Evolutionary conservation across 192 early-diverging fungal species (phyloP).

Genomic region (Coemansia sp.): DNA sequence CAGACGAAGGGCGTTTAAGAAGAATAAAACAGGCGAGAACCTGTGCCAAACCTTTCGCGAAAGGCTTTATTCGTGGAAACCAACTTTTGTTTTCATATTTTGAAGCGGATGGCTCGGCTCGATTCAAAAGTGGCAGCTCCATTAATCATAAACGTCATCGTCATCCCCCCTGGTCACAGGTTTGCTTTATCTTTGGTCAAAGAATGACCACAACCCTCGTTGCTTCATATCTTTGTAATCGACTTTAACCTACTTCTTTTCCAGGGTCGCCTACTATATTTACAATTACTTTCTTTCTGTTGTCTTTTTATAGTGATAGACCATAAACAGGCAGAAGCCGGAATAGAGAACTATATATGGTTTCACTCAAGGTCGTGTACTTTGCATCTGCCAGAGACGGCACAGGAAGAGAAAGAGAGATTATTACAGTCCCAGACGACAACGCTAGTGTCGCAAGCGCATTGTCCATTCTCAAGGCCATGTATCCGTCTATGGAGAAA

Average conservation of each 20-base stretch:
- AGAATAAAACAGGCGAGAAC: neutral
- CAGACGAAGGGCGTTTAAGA: neutral
- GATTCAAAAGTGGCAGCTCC: neutral
- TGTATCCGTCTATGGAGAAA: slow-evolving; percentile 9
- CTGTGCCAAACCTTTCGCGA: neutral
- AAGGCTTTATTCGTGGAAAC: neutral
- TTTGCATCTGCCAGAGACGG: slow-evolving; percentile 51
- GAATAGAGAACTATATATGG: neutral
- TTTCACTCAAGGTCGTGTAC: slow-evolving; percentile 28
- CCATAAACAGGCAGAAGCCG: no score
- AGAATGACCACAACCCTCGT: no score
- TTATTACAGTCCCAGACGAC: slow-evolving; percentile 7
- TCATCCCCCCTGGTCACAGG: neutral
- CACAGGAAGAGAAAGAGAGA: slow-evolving; percentile 10
- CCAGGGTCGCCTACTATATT: no score
- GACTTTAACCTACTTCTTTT: no score
- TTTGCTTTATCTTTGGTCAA: neutral
- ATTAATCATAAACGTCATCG: neutral
- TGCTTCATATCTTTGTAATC: no score
- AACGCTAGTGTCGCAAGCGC: slow-evolving; percentile 5
- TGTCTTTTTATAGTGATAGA: no score
- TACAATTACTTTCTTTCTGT: no score
- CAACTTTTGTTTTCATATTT: neutral
- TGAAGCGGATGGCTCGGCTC: neutral
- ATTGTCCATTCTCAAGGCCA: slow-evolving; percentile 11